Evolutionary conservation across 2,329 filamentous ascomycete species (phyloP).

Genomic region (Pseudocercospora fuligena): DNA sequence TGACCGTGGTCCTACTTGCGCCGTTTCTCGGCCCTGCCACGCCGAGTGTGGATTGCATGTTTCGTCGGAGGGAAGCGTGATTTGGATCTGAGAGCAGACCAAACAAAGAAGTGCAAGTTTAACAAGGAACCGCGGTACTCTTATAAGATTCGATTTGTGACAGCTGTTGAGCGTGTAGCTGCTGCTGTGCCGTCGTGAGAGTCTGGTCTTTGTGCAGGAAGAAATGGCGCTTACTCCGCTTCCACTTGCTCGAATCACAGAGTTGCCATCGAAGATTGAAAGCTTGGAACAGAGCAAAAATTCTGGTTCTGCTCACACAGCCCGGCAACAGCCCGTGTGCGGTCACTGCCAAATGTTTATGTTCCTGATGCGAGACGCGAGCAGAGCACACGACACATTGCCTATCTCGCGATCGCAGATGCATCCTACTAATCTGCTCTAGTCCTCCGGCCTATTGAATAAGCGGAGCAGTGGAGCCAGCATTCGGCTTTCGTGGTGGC

Average conservation of each 20-base stretch:
- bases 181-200: too few relatives aligned
- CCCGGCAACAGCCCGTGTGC: background rate
- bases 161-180: background rate
- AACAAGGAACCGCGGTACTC: background rate
- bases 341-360: background rate
- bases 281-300: background rate
- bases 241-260: background rate
- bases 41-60: background rate
- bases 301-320: background rate
- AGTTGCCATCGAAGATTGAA: background rate
- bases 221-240: too few relatives aligned
- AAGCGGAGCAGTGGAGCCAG: background rate
- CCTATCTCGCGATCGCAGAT: slow-evolving; percentile 5
- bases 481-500: slow-evolving; percentile 6
- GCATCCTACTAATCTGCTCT: background rate
- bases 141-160: background rate
- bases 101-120: background rate
- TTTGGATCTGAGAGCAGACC: background rate
- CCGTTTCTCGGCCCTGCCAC: background rate
- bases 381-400: background rate
- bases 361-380: background rate
- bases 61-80: background rate
- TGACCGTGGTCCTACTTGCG: background rate
- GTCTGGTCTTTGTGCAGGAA: too few relatives aligned
- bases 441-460: background rate